Evolutionary conservation across 2,329 filamentous ascomycete genomes (phyloP).

Genomic region (Botrytis aclada): DNA sequence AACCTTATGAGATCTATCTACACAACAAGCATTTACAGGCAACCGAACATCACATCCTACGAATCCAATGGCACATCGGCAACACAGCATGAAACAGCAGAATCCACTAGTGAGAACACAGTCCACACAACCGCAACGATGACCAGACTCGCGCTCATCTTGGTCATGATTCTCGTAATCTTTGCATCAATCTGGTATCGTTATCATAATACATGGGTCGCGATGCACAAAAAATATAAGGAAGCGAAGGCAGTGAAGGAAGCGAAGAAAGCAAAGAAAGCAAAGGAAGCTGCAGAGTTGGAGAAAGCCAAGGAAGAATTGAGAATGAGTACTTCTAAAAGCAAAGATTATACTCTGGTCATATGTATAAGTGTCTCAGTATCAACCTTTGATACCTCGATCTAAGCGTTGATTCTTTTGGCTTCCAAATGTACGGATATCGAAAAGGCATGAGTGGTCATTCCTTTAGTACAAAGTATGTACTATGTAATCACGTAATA

Average conservation of each 20-base stretch:
- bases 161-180: background rate
- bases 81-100: background rate
- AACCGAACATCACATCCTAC: background rate
- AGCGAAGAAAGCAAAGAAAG: background rate
- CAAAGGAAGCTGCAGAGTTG: background rate
- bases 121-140: background rate
- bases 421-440: background rate
- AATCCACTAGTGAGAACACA: background rate
- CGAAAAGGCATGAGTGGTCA: background rate
- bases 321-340: background rate
- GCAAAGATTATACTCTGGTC: background rate
- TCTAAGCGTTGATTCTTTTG: background rate
- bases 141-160: background rate
- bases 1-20: background rate
- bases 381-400: background rate
- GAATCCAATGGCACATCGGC: background rate
- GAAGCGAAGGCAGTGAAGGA: background rate
- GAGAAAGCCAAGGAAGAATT: background rate
- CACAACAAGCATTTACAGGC: background rate
- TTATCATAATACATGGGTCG: background rate
- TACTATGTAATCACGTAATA: background rate
- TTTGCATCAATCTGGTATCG: background rate
- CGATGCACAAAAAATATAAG: background rate
- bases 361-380: background rate
- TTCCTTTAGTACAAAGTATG: background rate